Conservation (phyloP, 306 rosid species). For the Luffa acutangula region DNA sequence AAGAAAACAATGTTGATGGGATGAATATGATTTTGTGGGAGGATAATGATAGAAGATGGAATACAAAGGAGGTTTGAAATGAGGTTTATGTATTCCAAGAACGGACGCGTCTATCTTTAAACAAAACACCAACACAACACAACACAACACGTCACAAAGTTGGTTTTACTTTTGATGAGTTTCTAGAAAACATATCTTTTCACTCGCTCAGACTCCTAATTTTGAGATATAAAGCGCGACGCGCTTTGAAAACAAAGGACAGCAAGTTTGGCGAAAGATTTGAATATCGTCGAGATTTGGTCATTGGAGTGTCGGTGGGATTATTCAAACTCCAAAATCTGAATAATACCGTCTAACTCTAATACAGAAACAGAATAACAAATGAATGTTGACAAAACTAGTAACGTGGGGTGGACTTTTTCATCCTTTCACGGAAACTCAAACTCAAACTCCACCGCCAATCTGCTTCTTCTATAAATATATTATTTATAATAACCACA, state of each 20-base stretch:
- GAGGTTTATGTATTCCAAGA: neutral
- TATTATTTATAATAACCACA: neutral
- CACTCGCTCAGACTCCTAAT: too few relatives aligned
- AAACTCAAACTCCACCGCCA: neutral
- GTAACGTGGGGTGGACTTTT: slow-evolving; percentile 5
- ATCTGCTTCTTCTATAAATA: neutral
- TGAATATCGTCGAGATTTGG: neutral
- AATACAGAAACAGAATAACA: neutral
- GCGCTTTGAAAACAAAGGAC: neutral
- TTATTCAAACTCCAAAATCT: neutral
- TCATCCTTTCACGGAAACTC: neutral
- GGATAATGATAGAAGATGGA: too few relatives aligned
- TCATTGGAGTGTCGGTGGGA: neutral
- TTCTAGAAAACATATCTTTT: neutral
- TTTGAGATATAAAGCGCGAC: neutral
- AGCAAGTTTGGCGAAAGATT: neutral
- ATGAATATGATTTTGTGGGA: too few relatives aligned
- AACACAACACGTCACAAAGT: neutral
- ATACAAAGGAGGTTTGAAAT: too few relatives aligned
- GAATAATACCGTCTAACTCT: neutral
- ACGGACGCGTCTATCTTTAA: neutral
- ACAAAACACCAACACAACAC: neutral
- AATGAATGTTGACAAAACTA: neutral
- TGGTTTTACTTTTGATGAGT: neutral
- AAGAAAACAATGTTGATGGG: neutral